These are phyloP conservation scores for Alternaria metachromatica DNA, from an alignment of 2,329 filamentous ascomycete genomes.

Conservation along the genomic window DNA sequence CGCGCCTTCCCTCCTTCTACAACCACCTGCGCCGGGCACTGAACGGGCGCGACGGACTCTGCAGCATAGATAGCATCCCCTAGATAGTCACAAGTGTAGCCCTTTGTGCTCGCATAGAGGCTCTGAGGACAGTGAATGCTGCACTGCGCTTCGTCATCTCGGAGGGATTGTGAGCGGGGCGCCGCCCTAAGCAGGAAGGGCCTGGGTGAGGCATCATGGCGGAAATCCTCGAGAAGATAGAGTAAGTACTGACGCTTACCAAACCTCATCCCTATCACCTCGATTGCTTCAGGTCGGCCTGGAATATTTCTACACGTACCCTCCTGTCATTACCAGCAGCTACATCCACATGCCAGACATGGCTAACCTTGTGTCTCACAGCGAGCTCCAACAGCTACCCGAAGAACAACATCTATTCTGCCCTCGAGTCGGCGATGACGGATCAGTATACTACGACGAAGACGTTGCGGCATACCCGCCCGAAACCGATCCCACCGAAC, in stretches of 20 bases:
- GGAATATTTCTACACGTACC: not conserved
- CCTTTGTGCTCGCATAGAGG: conserved; percentile 3
- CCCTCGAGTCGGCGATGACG: conserved; percentile 49
- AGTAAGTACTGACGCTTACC: conserved; percentile 30
- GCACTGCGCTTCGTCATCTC: conserved; percentile 11
- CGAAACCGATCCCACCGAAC: conserved; percentile 37
- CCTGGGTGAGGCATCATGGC: conserved; percentile 33
- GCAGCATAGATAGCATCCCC: conserved; percentile 12
- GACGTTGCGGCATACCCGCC: conserved; percentile 45
- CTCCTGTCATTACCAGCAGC: not conserved
- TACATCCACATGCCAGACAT: conserved; percentile 8
- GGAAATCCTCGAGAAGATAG: conserved; percentile 43
- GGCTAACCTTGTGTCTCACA: conserved; percentile 32
- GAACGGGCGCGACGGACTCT: conserved; percentile 1
- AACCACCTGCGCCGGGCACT: not conserved
- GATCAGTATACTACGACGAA: conserved; percentile 53
- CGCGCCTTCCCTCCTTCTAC: not conserved
- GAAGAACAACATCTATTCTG: conserved; percentile 57
- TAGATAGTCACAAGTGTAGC: conserved; percentile 15
- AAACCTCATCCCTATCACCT: not conserved
- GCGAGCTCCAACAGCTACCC: conserved; percentile 48
- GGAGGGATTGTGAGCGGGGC: conserved; percentile 9
- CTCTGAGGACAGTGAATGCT: conserved; percentile 16
- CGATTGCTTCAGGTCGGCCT: not conserved
- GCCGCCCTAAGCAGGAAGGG: conserved; percentile 3